Evolutionary conservation across 73 alveolate species (phyloP).

Genomic region (Tetrahymena borealis): DNA sequence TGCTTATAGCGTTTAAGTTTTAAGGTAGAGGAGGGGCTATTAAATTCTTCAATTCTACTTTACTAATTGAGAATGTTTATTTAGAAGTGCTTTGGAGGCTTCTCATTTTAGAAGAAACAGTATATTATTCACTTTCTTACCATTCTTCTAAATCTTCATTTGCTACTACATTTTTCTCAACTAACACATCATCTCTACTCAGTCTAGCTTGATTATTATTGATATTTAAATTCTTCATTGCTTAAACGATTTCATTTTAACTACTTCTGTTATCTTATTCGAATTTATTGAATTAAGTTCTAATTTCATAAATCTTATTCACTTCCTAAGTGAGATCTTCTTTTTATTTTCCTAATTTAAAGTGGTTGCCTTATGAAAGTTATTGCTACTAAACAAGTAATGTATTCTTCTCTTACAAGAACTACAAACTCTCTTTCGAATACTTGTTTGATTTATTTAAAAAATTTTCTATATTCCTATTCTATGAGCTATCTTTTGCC

Average conservation of each 20-base stretch:
- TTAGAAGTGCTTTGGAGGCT: background rate
- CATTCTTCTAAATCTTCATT: background rate
- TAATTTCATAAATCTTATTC: background rate
- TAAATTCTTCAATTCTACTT: background rate
- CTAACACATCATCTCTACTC: background rate
- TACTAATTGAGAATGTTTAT: background rate
- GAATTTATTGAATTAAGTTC: background rate
- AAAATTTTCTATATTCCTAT: background rate
- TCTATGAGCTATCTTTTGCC: background rate
- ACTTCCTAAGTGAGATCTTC: background rate
- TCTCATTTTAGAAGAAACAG: background rate
- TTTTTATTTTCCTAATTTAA: background rate
- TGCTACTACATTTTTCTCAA: background rate
- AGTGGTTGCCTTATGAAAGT: background rate
- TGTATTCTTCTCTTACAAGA: background rate
- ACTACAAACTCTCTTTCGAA: background rate
- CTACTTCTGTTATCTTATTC: background rate
- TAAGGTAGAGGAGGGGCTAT: background rate
- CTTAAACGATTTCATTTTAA: background rate
- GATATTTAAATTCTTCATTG: background rate
- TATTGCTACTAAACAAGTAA: background rate
- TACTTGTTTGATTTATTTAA: background rate
- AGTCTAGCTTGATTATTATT: background rate
- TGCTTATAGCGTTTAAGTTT: background rate
- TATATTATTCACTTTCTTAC: background rate